Evolutionary conservation across 2,329 filamentous ascomycete genomes (phyloP), one percentile per base, ranked within the genome.

Genomic region (Thielaviopsis musarum): DNA sequence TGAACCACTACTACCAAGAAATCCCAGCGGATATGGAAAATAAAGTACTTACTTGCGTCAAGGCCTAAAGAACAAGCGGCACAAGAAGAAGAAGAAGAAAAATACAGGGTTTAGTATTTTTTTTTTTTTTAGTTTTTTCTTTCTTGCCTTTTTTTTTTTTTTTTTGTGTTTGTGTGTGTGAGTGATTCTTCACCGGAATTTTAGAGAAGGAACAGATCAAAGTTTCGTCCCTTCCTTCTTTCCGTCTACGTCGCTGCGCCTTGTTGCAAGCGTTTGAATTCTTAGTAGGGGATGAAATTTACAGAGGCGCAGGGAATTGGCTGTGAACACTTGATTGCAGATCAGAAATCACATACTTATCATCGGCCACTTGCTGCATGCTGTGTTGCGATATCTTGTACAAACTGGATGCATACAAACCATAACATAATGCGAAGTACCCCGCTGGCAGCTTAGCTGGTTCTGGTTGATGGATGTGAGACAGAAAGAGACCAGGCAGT

Each of bases 71-170:
- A 30, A 58, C 22, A 56, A 38, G 15, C 60, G 54, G 57, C 58
- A 38, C 15, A 28, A 2, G n/a, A 84, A 62, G 24, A 49, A 59
- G 12, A 21, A 24, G 24, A 58, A 58, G 53, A 9, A 34, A 54
- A 54, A 54, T 28, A n/a, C 28, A n/a, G n/a, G n/a, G n/a, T n/a
- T n/a, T n/a, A n/a, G n/a, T n/a, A n/a, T n/a, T n/a, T n/a, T n/a
- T n/a, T n/a, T n/a, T n/a, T n/a, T n/a, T 28, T 28, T n/a, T 21
- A 17, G n/a, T n/a, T 41, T 2, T 19, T 55, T 15, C 5, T 17
- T 55, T 55, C 15, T 38, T n/a, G 38, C 41, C 28, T 30, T 22
- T 7, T 55, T 55, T 22, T 3, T 24, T 26, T 28, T 22, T 26
- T 54, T 15, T 48, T 4, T 34, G n/a, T n/a, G n/a, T 34, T 34